phyloP scores from a whole-genome alignment of 2,329 filamentous ascomycete genomes.

The Fonsecaea multimorphosa region DNA sequence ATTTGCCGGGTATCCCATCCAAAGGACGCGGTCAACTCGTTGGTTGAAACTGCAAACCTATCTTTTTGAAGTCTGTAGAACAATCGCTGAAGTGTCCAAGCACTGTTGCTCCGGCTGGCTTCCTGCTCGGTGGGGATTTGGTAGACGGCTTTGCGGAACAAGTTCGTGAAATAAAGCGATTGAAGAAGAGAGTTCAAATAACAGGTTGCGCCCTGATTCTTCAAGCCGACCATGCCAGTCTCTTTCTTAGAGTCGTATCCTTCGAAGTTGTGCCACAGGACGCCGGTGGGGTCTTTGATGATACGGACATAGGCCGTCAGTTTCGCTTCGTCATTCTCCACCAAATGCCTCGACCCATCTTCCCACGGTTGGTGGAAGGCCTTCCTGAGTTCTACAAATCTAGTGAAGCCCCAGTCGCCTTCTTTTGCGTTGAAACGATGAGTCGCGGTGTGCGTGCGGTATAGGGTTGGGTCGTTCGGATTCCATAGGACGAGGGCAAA shows the following conservation, averaged over 20 bases:
- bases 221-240: constrained; percentile 93
- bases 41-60: constrained; percentile 81
- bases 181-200: constrained; percentile 86
- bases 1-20: constrained; percentile 98
- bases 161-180: constrained; percentile 85
- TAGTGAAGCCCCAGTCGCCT: constrained; percentile 98
- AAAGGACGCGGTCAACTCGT: constrained; percentile 93
- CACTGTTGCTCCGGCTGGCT: constrained; percentile 80
- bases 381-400: constrained; percentile 85
- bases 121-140: constrained; percentile 93
- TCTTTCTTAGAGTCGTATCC: constrained; percentile 98
- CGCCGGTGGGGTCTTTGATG: constrained; percentile 57
- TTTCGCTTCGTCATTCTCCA: constrained; percentile 55
- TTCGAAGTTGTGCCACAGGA: constrained; percentile 55
- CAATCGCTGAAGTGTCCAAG: constrained; percentile 88
- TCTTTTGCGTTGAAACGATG: constrained; percentile 97
- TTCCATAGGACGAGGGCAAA: constrained; percentile 96
- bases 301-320: constrained; percentile 57
- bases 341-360: constrained; percentile 63
- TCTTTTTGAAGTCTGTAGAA: constrained; percentile 96
- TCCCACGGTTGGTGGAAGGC: constrained; percentile 84
- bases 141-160: constrained; percentile 97
- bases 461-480: constrained; percentile 85
- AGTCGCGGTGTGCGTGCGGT: constrained; percentile 77
- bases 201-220: constrained; percentile 94